A percentile compares a stretch with the other conserved stretches of the same genome.
These are phyloP conservation scores for Leucocoprinus leucothites DNA, from an alignment of 768 basidiomycete genomes.

Conservation along the genomic window DNA sequence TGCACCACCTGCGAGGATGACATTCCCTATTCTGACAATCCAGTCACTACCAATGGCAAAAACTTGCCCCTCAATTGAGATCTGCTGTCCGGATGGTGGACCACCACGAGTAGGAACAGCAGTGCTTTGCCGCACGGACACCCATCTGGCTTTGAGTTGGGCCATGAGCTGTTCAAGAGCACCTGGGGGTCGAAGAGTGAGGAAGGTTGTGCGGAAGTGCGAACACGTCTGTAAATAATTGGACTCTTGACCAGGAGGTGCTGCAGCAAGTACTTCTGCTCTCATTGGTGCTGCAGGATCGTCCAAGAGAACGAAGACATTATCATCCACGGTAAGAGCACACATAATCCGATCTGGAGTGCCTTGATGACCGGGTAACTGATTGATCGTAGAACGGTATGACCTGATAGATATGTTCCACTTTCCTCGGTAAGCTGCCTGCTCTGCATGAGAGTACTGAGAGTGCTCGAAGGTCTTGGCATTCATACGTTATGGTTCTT, in stretches of 20 bases:
- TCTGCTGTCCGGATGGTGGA: slow-evolving; percentile 53
- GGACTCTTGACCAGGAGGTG: slow-evolving; percentile 39
- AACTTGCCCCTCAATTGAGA: slow-evolving; percentile 69
- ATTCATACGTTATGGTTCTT: slow-evolving; percentile 61
- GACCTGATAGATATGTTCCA: slow-evolving; percentile 73
- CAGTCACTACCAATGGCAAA: slow-evolving; percentile 79
- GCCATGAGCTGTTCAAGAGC: slow-evolving; percentile 72
- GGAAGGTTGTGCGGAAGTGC: slow-evolving; percentile 77
- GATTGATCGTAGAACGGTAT: slow-evolving; percentile 69
- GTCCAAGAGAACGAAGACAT: slow-evolving; percentile 76
- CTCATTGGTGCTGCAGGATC: slow-evolving; percentile 71
- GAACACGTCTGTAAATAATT: slow-evolving; percentile 43
- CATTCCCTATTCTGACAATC: slow-evolving; percentile 78
- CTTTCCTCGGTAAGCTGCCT: slow-evolving; percentile 61
- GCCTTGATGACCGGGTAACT: slow-evolving; percentile 46
- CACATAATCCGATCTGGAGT: slow-evolving; percentile 69
- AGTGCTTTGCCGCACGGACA: slow-evolving; percentile 56
- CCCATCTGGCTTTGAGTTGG: slow-evolving; percentile 76
- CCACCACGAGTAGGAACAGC: slow-evolving; percentile 7
- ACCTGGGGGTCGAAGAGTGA: slow-evolving; percentile 71
- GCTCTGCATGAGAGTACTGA: slow-evolving; percentile 16
- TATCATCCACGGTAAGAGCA: slow-evolving; percentile 74
- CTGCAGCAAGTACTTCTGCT: slow-evolving; percentile 52
- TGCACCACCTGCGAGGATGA: slow-evolving; percentile 69
- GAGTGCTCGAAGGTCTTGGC: slow-evolving; percentile 16